Conservation (phyloP, 345 rosid genomes). For the Odontarrhena argentea region DNA sequence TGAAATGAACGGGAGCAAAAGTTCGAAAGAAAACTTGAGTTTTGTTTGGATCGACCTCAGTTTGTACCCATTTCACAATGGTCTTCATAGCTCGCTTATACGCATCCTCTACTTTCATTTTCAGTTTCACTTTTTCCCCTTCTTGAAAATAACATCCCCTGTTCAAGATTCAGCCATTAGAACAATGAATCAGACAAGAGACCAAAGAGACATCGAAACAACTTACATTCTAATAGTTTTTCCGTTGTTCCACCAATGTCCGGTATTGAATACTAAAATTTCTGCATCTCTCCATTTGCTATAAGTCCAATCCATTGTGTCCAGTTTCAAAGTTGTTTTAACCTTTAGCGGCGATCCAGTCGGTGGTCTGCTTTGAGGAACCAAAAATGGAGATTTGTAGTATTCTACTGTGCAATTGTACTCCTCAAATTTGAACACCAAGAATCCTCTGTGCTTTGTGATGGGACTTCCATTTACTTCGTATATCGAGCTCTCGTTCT, state of each 20-base stretch:
- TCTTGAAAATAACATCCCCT: constrained; percentile 82
- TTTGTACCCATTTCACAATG: constrained; percentile 55
- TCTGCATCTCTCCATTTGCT: constrained; percentile 72
- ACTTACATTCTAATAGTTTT: constrained; percentile 72
- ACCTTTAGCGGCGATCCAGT: constrained; percentile 54
- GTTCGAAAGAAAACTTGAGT: constrained; percentile 75
- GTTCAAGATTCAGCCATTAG: constrained; percentile 15
- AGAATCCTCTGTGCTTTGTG: constrained; percentile 80
- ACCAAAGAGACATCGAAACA: constrained; percentile 9
- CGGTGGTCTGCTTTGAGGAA: constrained; percentile 70
- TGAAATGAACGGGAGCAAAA: constrained; percentile 80
- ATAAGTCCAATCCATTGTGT: constrained; percentile 67
- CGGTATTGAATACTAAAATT: constrained; percentile 72
- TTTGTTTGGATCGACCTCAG: constrained; percentile 53
- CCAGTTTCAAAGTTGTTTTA: constrained; percentile 64
- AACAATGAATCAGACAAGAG: background rate
- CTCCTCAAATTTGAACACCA: constrained; percentile 70
- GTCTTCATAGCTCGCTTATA: constrained; percentile 56
- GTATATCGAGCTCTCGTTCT: constrained; percentile 62
- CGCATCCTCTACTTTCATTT: constrained; percentile 68
- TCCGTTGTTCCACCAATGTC: constrained; percentile 94
- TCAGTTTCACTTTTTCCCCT: constrained; percentile 54
- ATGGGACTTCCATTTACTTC: constrained; percentile 80
- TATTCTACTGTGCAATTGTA: constrained; percentile 89
- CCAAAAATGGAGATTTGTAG: constrained; percentile 80